These are phyloP conservation scores for Coccomyxa subellipsoidea DNA, from an alignment of 163 green algal species.

Conservation along the genomic window DNA sequence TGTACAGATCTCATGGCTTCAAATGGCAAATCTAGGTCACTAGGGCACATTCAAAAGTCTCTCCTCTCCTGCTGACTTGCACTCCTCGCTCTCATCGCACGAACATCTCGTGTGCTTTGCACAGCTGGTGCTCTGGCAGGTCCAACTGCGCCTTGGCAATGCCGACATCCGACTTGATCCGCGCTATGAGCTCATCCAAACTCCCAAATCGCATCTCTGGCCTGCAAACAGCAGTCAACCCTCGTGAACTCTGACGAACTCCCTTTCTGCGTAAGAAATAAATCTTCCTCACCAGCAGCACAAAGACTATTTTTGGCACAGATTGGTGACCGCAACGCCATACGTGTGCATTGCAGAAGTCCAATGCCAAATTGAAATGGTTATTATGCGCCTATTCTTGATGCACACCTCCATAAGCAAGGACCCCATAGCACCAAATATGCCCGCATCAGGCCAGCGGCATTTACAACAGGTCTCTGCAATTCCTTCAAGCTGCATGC, in stretches of 20 bases:
- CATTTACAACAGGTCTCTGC: not conserved
- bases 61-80: not conserved
- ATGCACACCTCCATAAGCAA: too few species aligned
- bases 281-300: too few species aligned
- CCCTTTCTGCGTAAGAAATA: too few species aligned
- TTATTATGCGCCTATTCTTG: too few species aligned
- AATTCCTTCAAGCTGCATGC: not conserved
- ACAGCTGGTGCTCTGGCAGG: not conserved
- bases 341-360: too few species aligned
- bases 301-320: too few species aligned
- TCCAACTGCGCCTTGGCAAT: constrained; percentile 71
- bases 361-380: too few species aligned
- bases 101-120: not conserved
- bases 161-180: constrained; percentile 74
- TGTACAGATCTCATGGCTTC: too few species aligned
- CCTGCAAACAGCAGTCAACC: constrained; percentile 21
- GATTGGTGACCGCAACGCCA: too few species aligned
- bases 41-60: not conserved
- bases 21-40: too few species aligned
- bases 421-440: not conserved
- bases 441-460: not conserved
- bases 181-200: constrained; percentile 52
- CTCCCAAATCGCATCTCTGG: constrained; percentile 57
- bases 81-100: not conserved
- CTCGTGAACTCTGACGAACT: too few species aligned